These are phyloP conservation scores for Boletus bicolor DNA, from an alignment of 768 basidiomycete genomes.

Conservation along the genomic window DNA sequence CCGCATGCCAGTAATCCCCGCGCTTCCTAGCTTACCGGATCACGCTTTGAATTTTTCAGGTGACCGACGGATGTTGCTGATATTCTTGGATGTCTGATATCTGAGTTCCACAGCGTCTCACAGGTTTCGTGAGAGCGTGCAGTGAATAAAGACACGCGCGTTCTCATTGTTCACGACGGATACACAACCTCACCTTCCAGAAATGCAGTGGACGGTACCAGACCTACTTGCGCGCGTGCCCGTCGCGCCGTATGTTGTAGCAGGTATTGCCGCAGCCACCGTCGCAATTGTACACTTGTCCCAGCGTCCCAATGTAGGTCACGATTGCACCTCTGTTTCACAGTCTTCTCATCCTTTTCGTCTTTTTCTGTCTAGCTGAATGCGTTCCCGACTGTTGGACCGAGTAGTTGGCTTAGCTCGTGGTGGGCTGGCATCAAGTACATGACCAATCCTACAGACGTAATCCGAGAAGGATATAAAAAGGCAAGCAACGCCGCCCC, in stretches of 20 bases:
- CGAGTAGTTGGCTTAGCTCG: conserved; percentile 23
- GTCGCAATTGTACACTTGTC: neutral
- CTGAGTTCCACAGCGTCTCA: too few species aligned
- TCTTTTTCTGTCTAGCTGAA: conserved; percentile 14
- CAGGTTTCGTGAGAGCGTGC: neutral
- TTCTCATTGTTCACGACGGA: neutral
- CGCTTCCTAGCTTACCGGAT: neutral
- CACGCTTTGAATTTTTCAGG: neutral
- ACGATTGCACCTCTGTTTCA: neutral
- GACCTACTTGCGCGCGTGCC: neutral
- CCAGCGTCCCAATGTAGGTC: neutral
- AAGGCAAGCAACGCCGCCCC: conserved; percentile 17
- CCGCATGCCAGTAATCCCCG: too few species aligned
- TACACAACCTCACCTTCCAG: neutral
- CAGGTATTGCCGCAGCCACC: neutral
- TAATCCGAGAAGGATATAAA: conserved; percentile 31
- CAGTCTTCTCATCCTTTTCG: neutral
- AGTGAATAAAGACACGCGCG: neutral
- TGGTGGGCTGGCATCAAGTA: conserved; percentile 22
- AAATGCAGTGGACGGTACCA: neutral
- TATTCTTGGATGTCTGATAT: neutral
- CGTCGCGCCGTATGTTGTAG: neutral
- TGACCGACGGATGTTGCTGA: neutral
- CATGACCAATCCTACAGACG: conserved; percentile 12
- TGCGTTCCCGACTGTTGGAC: conserved; percentile 29